Conservation (phyloP, 2,329 filamentous ascomycete genomes). For the Delphinella strobiligena region DNA sequence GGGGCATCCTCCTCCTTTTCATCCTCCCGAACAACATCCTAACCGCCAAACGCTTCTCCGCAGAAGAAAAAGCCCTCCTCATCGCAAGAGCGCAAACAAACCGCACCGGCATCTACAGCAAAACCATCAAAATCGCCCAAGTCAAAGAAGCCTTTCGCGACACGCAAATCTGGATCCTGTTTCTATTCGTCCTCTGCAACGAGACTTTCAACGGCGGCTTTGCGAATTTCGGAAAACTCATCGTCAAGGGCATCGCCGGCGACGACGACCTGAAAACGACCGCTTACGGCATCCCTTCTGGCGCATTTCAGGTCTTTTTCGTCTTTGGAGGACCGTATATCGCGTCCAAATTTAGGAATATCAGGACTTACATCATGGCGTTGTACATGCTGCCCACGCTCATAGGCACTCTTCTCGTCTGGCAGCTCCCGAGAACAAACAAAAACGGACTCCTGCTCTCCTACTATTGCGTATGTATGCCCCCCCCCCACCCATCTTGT, state of each 20-base stretch:
- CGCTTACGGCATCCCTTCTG: slow-evolving; percentile 42
- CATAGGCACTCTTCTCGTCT: slow-evolving; percentile 37
- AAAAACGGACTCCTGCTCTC: slow-evolving; percentile 38
- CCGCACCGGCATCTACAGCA: slow-evolving; percentile 33
- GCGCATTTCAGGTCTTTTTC: slow-evolving; percentile 42
- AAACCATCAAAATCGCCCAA: slow-evolving; percentile 39
- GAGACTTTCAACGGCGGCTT: slow-evolving; percentile 42
- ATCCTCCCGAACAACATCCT: slow-evolving; percentile 59
- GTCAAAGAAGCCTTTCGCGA: slow-evolving; percentile 48
- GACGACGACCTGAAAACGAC: slow-evolving; percentile 35
- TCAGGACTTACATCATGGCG: slow-evolving; percentile 41
- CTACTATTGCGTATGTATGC: slow-evolving; percentile 34
- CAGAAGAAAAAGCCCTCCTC: slow-evolving; percentile 39
- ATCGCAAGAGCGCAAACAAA: slow-evolving; percentile 32
- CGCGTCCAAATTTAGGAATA: slow-evolving; percentile 39
- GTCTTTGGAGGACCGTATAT: slow-evolving; percentile 42
- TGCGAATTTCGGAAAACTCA: slow-evolving; percentile 44
- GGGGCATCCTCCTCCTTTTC: slow-evolving; percentile 47
- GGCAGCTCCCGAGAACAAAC: slow-evolving; percentile 33
- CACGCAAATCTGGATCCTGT: slow-evolving; percentile 40
- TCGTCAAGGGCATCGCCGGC: slow-evolving; percentile 38
- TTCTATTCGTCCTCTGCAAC: slow-evolving; percentile 34
- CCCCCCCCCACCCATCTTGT: neutral
- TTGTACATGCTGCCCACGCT: slow-evolving; percentile 41
- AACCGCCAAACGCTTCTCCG: slow-evolving; percentile 55